A percentile compares a stretch with the other conserved stretches of the same genome.
phyloP scores from a whole-genome alignment of 257 asterid genomes.

The Striga asiatica region DNA sequence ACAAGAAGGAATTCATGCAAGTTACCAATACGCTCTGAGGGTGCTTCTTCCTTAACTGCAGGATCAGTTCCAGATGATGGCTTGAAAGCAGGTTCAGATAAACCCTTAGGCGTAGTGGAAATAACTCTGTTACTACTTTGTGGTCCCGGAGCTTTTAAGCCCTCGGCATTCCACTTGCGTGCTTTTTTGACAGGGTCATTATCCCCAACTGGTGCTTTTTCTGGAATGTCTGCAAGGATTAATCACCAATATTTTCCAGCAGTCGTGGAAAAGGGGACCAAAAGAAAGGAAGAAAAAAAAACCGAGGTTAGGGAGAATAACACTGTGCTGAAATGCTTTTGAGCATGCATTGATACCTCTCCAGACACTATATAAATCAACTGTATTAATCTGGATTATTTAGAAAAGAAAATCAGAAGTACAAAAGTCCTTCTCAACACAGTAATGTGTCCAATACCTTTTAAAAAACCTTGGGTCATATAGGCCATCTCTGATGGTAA shows the following conservation, averaged over 20 bases:
- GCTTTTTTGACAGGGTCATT: conserved; percentile 53
- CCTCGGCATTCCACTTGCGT: conserved; percentile 57
- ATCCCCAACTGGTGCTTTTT: conserved; percentile 31
- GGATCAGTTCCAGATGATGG: conserved; percentile 36
- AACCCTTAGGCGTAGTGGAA: conserved; percentile 35
- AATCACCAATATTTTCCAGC: conserved; percentile 1
- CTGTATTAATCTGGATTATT: neutral
- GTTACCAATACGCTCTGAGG: conserved; percentile 77
- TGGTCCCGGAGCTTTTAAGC: conserved; percentile 34
- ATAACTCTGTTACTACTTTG: conserved; percentile 25
- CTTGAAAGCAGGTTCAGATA: conserved; percentile 32
- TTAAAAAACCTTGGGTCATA: neutral
- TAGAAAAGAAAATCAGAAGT: neutral
- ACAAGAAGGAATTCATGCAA: conserved; percentile 1
- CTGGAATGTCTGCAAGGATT: conserved; percentile 26
- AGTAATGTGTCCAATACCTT: too few species aligned
- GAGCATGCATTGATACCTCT: neutral
- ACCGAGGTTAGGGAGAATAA: neutral
- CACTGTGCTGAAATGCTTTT: neutral
- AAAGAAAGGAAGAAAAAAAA: neutral
- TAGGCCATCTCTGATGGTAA: neutral
- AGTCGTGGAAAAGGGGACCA: too few species aligned
- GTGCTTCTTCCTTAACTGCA: conserved; percentile 29
- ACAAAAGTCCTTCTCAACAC: neutral
- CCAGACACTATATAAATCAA: neutral